Percentiles rank a stretch among this genome's conserved stretches.
Conservation (phyloP, 805 yeast genomes). For the Vanderwaltozyma verrucispora region DNA sequence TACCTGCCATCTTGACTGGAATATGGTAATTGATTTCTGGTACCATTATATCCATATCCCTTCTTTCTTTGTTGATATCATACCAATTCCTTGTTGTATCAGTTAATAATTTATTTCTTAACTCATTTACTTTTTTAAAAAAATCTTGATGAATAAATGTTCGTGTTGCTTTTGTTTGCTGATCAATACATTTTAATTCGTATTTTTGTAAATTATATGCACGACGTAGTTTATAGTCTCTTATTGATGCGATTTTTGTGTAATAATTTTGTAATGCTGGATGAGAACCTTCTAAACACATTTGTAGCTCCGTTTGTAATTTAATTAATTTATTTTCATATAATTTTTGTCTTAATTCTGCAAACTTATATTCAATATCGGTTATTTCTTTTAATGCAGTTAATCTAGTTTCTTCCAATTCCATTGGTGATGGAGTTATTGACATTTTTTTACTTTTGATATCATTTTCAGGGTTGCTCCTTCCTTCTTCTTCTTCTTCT, state of each 20-base stretch:
- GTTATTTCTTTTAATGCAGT: slow-evolving; percentile 50
- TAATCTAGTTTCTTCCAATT: slow-evolving; percentile 21
- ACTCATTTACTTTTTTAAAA: slow-evolving; percentile 54
- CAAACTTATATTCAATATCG: slow-evolving; percentile 77
- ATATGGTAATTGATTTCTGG: slow-evolving; percentile 41
- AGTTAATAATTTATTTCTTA: slow-evolving; percentile 52
- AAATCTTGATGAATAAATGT: slow-evolving; percentile 78
- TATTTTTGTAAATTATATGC: slow-evolving; percentile 47
- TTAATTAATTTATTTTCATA: slow-evolving; percentile 74
- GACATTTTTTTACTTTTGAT: slow-evolving; percentile 10
- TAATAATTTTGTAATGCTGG: slow-evolving; percentile 75
- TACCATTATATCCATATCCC: slow-evolving; percentile 53
- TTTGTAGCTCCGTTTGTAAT: slow-evolving; percentile 70
- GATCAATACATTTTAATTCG: slow-evolving; percentile 64
- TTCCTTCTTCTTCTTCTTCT: slow-evolving; percentile 13
- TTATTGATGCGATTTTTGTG: slow-evolving; percentile 58
- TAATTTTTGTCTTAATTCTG: slow-evolving; percentile 69
- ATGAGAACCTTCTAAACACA: slow-evolving; percentile 84
- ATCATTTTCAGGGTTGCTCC: slow-evolving; percentile 15
- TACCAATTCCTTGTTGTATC: slow-evolving; percentile 84
- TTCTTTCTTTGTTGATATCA: slow-evolving; percentile 78
- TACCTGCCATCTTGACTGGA: slow-evolving; percentile 26
- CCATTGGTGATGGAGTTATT: slow-evolving; percentile 12
- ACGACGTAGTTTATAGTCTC: slow-evolving; percentile 54
- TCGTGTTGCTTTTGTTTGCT: slow-evolving; percentile 70